phyloP scores from a whole-genome alignment of 192 early-diverging fungal genomes.

The Ambispora gerdemannii region DNA sequence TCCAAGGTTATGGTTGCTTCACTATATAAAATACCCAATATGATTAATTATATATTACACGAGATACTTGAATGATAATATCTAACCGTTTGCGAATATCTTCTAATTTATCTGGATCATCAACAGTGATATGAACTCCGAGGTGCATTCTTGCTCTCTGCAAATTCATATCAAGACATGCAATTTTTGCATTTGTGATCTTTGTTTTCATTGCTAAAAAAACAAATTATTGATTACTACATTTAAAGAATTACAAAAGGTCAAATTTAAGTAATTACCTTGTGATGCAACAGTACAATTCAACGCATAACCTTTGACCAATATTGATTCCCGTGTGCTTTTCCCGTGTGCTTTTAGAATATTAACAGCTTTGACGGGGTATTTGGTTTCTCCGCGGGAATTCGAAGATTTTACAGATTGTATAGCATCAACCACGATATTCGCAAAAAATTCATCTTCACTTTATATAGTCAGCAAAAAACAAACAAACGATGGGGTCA shows the following conservation, averaged over 20 bases:
- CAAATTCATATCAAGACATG: slow-evolving; percentile 97
- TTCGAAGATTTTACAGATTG: slow-evolving; percentile 87
- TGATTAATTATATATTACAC: too few species aligned
- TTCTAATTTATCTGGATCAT: slow-evolving; percentile 97
- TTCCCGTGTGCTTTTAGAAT: slow-evolving; percentile 97
- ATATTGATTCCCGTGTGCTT: slow-evolving; percentile 79
- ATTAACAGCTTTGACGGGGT: slow-evolving; percentile 97
- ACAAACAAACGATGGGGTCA: too few species aligned
- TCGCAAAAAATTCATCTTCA: slow-evolving; percentile 94
- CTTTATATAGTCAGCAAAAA: too few species aligned
- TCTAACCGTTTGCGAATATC: slow-evolving; percentile 90
- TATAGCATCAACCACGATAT: slow-evolving; percentile 92
- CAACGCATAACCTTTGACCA: slow-evolving; percentile 93
- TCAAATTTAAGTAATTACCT: slow-evolving; percentile 9
- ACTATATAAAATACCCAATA: slow-evolving; percentile 53
- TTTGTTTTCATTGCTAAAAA: slow-evolving; percentile 79
- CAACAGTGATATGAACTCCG: slow-evolving; percentile 96
- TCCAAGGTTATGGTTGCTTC: slow-evolving; percentile 97
- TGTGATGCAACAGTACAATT: slow-evolving; percentile 97
- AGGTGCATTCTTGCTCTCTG: slow-evolving; percentile 97
- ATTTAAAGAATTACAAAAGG: background rate
- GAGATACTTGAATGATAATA: too few species aligned
- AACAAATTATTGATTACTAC: background rate
- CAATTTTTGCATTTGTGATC: slow-evolving; percentile 88
- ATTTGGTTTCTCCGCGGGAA: slow-evolving; percentile 80